Percentiles rank a stretch among this genome's conserved stretches.
phyloP scores from a whole-genome alignment of 2,329 filamentous ascomycete species.

The Eutypella sp. region DNA sequence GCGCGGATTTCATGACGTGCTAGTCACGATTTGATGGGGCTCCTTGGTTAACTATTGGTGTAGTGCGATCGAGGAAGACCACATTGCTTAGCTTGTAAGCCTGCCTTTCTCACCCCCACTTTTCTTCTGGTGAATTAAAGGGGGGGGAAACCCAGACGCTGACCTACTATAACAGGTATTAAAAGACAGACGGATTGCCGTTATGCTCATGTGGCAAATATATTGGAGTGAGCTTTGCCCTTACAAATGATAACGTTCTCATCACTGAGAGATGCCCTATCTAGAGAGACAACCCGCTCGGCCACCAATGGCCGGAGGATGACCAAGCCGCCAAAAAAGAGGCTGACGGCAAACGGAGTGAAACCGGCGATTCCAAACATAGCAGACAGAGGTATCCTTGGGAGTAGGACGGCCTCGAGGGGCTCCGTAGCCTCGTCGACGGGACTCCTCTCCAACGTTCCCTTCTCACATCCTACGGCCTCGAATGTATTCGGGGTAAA shows the following conservation, averaged over 20 bases:
- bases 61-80: constrained; percentile 73
- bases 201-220: constrained; percentile 71
- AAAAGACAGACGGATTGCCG: constrained; percentile 72
- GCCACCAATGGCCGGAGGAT: constrained; percentile 81
- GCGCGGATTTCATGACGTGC: too few relatives aligned
- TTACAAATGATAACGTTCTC: neutral
- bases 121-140: neutral
- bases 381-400: constrained; percentile 47
- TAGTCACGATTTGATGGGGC: neutral
- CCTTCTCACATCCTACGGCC: constrained; percentile 64
- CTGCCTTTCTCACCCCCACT: constrained; percentile 4
- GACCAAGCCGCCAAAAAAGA: constrained; percentile 75
- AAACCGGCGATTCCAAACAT: constrained; percentile 47
- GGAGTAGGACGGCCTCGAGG: constrained; percentile 40
- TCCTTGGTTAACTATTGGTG: constrained; percentile 1
- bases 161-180: constrained; percentile 47
- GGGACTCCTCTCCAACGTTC: constrained; percentile 65
- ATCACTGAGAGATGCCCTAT: constrained; percentile 5
- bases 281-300: constrained; percentile 53
- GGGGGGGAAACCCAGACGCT: constrained; percentile 2
- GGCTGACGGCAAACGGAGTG: constrained; percentile 30
- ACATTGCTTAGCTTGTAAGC: constrained; percentile 59
- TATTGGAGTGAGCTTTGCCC: constrained; percentile 59
- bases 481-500: constrained; percentile 80
- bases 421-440: constrained; percentile 52